Conservation (phyloP, 352 stramenopile genomes). For the Elongisporangium prolatum region DNA sequence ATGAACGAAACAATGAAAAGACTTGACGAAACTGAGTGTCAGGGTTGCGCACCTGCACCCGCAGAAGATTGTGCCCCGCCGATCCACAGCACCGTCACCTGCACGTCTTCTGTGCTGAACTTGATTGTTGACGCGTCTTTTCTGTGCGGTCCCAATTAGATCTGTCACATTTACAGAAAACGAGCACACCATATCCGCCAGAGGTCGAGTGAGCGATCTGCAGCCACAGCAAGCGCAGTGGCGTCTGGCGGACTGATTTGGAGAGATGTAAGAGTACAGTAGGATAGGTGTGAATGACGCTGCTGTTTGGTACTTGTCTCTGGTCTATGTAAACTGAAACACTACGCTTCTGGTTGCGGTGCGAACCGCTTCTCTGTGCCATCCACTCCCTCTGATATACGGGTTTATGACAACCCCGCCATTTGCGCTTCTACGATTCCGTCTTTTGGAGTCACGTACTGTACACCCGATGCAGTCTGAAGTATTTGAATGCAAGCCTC, state of each 20-base stretch:
- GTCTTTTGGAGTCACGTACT: not conserved
- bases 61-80: not conserved
- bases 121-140: not conserved
- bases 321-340: not conserved
- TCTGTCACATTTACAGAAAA: not conserved
- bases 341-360: not conserved
- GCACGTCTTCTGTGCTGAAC: not conserved
- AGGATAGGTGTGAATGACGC: not conserved
- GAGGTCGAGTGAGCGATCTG: not conserved
- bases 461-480: not conserved
- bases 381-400: not conserved
- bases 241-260: not conserved
- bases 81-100: not conserved
- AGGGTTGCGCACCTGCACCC: not conserved
- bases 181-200: not conserved
- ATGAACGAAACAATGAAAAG: not conserved
- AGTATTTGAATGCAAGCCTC: not conserved
- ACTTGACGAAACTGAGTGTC: not conserved
- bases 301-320: not conserved
- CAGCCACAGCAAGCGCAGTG: not conserved
- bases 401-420: not conserved
- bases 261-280: not conserved
- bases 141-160: not conserved
- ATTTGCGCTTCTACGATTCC: not conserved
- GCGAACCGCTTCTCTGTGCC: not conserved